Conservation (phyloP, 345 rosid species). For the Acer yangbiense region DNA sequence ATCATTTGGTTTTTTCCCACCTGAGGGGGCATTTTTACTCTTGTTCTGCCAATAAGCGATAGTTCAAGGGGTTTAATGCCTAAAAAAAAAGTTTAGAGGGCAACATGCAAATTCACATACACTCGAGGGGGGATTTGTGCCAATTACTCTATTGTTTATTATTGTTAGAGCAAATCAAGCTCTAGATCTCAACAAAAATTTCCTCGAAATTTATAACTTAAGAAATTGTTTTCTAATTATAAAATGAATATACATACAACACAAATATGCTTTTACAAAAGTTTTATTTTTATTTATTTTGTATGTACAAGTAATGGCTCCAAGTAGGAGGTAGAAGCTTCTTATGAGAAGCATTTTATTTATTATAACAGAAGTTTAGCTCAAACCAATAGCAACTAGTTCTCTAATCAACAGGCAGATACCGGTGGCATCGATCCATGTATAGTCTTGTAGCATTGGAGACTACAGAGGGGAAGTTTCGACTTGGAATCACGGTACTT, state of each 20-base stretch:
- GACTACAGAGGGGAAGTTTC: slow-evolving; percentile 57
- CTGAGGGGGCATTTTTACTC: no score
- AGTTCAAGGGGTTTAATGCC: no score
- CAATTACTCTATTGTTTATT: no score
- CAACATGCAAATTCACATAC: no score
- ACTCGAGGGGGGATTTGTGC: no score
- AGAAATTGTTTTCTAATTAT: not conserved
- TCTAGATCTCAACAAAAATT: not conserved
- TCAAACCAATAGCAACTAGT: not conserved
- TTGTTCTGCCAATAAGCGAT: no score
- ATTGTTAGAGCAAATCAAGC: no score
- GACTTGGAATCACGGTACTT: slow-evolving; percentile 59
- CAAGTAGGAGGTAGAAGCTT: not conserved
- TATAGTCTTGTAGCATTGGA: slow-evolving; percentile 54
- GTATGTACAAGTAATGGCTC: not conserved
- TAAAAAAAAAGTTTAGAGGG: no score
- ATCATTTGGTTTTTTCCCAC: no score
- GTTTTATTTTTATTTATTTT: no score
- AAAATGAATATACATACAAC: not conserved
- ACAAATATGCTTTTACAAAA: not conserved
- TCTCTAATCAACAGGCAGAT: slow-evolving; percentile 21
- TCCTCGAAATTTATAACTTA: not conserved
- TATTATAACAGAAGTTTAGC: not conserved
- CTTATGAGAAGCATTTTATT: not conserved
- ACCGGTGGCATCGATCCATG: slow-evolving; percentile 25